Evolutionary conservation across 441 rosid species (phyloP).

Genomic region (Populus hybrid): DNA sequence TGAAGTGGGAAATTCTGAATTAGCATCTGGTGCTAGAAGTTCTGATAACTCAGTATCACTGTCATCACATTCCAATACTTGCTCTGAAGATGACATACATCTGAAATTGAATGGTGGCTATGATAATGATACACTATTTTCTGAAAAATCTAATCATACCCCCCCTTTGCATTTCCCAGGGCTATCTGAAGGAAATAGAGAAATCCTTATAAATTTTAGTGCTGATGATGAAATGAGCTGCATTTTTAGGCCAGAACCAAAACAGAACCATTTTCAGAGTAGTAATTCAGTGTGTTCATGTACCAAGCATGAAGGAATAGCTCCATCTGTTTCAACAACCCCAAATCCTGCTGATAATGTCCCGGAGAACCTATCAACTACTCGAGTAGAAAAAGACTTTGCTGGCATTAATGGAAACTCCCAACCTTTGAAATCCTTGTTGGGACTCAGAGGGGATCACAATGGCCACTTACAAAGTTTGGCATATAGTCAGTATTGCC

Average conservation of each 20-base stretch:
- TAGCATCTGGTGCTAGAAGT: slow-evolving; percentile 5
- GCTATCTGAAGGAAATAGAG: slow-evolving; percentile 11
- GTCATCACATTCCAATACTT: slow-evolving; percentile 4
- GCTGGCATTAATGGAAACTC: slow-evolving; percentile 22
- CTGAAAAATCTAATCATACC: not conserved
- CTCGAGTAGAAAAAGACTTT: slow-evolving; percentile 26
- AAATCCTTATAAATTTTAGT: not conserved
- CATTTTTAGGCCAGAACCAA: slow-evolving; percentile 4
- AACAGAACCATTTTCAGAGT: slow-evolving; percentile 13
- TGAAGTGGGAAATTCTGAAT: slow-evolving; percentile 15
- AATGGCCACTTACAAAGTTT: slow-evolving; percentile 45
- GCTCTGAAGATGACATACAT: slow-evolving; percentile 11
- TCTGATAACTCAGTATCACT: slow-evolving; percentile 3
- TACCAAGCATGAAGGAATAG: slow-evolving; percentile 12
- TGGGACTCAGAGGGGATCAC: slow-evolving; percentile 60
- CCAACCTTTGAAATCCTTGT: slow-evolving; percentile 30
- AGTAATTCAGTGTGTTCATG: slow-evolving; percentile 9
- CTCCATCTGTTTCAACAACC: not conserved
- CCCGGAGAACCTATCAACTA: slow-evolving; percentile 10
- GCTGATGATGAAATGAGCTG: not conserved
- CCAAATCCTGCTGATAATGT: slow-evolving; percentile 14
- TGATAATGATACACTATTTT: not conserved
- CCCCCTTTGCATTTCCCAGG: not conserved
- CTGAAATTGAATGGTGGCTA: slow-evolving; percentile 1
- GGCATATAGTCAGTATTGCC: slow-evolving; percentile 40